A percentile compares a stretch with the other conserved stretches of the same genome.
Conservation (phyloP, 352 stramenopile species). For the Hyaloperonospora brassicae region DNA sequence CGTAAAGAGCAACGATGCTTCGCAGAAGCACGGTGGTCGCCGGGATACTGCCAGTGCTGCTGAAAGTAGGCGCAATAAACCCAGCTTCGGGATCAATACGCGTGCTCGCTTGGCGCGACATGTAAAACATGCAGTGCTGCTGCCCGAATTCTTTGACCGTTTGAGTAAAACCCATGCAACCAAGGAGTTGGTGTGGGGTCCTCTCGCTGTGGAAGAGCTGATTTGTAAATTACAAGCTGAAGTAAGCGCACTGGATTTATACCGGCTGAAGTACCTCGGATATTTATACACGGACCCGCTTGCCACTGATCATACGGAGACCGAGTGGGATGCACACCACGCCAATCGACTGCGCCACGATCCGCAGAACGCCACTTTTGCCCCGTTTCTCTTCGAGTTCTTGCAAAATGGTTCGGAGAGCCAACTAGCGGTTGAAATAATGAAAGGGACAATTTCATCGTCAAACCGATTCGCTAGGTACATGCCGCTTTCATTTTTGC, state of each 20-base stretch:
- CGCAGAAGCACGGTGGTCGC: constrained; percentile 38
- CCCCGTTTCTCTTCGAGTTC: constrained; percentile 69
- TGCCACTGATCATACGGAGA: constrained; percentile 46
- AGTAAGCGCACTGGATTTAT: constrained; percentile 66
- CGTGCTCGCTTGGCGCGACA: constrained; percentile 62
- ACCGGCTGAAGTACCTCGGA: constrained; percentile 69
- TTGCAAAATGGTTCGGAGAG: constrained; percentile 57
- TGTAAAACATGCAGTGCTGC: constrained; percentile 70
- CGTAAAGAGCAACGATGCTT: constrained; percentile 30
- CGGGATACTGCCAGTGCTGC: constrained; percentile 58
- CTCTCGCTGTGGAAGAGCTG: constrained; percentile 62
- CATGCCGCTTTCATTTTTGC: constrained; percentile 68
- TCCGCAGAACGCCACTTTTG: constrained; percentile 39
- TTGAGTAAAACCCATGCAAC: constrained; percentile 63
- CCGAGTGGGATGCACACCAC: constrained; percentile 34
- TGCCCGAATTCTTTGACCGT: constrained; percentile 84
- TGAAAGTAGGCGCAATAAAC: constrained; percentile 59
- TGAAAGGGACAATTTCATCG: constrained; percentile 69
- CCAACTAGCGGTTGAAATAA: constrained; percentile 55
- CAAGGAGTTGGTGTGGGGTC: constrained; percentile 79
- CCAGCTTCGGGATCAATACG: constrained; percentile 70
- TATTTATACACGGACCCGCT: constrained; percentile 78
- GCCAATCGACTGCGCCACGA: constrained; percentile 18
- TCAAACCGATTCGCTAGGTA: constrained; percentile 75
- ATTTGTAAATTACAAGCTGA: constrained; percentile 63